Percentiles rank a stretch among this genome's conserved stretches.
Evolutionary conservation across 2,329 filamentous ascomycete genomes (phyloP).

Genomic region (Apiospora marii): DNA sequence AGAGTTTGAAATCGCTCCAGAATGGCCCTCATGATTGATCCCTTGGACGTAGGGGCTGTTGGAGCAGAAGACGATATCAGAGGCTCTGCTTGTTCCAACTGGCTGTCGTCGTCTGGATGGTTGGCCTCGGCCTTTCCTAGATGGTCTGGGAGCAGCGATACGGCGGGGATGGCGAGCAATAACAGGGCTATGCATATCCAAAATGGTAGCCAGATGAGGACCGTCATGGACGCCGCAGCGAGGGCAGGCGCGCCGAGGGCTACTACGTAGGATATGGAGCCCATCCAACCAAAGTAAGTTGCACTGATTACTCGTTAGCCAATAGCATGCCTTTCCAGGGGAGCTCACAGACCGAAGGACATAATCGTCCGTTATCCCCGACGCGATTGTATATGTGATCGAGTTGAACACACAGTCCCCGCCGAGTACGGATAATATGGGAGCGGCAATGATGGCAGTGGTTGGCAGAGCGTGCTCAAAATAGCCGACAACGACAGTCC

Average conservation of each 20-base stretch:
- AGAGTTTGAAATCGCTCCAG: constrained; percentile 41
- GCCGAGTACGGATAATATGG: constrained; percentile 53
- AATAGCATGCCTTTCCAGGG: not conserved
- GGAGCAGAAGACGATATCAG: constrained; percentile 49
- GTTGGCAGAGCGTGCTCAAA: constrained; percentile 47
- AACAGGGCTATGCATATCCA: constrained; percentile 49
- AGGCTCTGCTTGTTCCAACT: not conserved
- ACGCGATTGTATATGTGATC: constrained; percentile 54
- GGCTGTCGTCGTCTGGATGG: not conserved
- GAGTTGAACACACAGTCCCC: constrained; percentile 61
- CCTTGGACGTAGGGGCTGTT: constrained; percentile 43
- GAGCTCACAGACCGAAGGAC: constrained; percentile 42
- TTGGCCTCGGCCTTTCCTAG: constrained; percentile 13
- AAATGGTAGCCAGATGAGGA: constrained; percentile 54
- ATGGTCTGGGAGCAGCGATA: constrained; percentile 41
- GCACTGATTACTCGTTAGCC: constrained; percentile 42
- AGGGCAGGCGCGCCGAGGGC: constrained; percentile 55
- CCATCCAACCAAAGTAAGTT: constrained; percentile 59
- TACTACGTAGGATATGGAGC: constrained; percentile 56
- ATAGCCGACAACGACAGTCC: constrained; percentile 50
- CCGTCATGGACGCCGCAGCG: constrained; percentile 54
- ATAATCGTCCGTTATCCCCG: constrained; percentile 52
- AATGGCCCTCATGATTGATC: constrained; percentile 35
- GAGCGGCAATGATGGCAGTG: constrained; percentile 49
- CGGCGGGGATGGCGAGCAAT: constrained; percentile 42